phyloP scores from a whole-genome alignment of 2,329 filamentous ascomycete genomes.

The Cladophialophora psammophila region DNA sequence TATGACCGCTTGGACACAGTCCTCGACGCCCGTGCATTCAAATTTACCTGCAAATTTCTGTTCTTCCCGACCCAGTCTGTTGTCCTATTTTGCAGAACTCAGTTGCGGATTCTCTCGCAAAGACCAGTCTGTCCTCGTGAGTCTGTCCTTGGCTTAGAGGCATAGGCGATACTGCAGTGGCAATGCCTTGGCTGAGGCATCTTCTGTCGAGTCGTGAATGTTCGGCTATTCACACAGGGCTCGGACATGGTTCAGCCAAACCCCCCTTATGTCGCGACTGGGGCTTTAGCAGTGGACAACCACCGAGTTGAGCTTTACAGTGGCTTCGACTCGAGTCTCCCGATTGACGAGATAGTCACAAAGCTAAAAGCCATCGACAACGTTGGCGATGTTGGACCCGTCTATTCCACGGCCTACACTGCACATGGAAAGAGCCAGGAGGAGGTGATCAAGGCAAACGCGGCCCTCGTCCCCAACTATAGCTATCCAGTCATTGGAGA shows the following conservation, averaged over 20 bases:
- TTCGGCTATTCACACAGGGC: neutral
- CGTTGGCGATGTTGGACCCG: neutral
- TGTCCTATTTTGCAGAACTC: neutral
- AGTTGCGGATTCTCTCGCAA: neutral
- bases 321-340: neutral
- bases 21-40: constrained; percentile 72
- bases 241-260: neutral
- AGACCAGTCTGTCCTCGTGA: neutral
- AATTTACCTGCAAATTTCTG: constrained; percentile 66
- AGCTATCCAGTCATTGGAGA: neutral
- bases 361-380: neutral
- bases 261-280: no score
- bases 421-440: neutral
- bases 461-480: neutral
- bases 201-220: neutral
- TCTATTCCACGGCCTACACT: neutral
- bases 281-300: no score
- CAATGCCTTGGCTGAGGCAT: neutral
- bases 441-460: neutral
- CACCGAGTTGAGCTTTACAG: neutral
- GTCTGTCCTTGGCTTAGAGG: neutral
- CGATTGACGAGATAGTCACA: neutral
- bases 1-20: constrained; percentile 55
- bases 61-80: constrained; percentile 44
- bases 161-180: neutral